Percentiles rank a stretch among this genome's conserved stretches.
These are phyloP conservation scores for Scalesia atractyloides DNA, from an alignment of 129 eudicot genomes.

Conservation along the genomic window DNA sequence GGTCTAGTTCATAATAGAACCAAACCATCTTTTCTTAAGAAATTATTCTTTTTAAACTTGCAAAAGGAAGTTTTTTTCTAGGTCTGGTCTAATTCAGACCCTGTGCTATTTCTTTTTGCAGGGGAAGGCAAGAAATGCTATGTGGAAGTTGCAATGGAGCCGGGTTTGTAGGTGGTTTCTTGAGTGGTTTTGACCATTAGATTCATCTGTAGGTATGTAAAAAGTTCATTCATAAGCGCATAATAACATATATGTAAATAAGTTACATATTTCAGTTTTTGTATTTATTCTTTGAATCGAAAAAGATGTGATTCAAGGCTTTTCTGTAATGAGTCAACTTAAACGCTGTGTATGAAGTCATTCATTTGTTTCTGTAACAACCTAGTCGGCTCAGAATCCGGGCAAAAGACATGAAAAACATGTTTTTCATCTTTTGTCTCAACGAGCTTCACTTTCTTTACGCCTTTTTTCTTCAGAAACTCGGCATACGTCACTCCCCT, in stretches of 20 bases:
- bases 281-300: slow-evolving; percentile 5
- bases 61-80: background rate
- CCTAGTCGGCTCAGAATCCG: slow-evolving; percentile 56
- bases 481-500: slow-evolving; percentile 72
- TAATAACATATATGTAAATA: slow-evolving; percentile 29
- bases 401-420: slow-evolving; percentile 63
- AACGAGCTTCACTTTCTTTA: slow-evolving; percentile 48
- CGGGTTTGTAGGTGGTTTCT: slow-evolving; percentile 80
- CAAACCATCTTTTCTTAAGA: background rate
- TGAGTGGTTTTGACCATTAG: slow-evolving; percentile 69
- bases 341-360: slow-evolving; percentile 52
- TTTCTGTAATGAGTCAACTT: slow-evolving; percentile 21
- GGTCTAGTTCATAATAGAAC: background rate
- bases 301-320: background rate
- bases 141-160: slow-evolving; percentile 90
- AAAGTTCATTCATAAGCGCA: background rate
- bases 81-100: background rate
- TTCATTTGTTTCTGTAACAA: slow-evolving; percentile 61
- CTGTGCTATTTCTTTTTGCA: slow-evolving; percentile 30
- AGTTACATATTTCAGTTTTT: background rate
- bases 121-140: slow-evolving; percentile 76
- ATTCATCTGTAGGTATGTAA: slow-evolving; percentile 16
- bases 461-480: slow-evolving; percentile 61
- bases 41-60: background rate
- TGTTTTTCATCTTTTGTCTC: slow-evolving; percentile 68